Percentiles rank a stretch among this genome's conserved stretches.
These are phyloP conservation scores for Acrocalymma vagum DNA, from an alignment of 2,329 filamentous ascomycete species.

Conservation along the genomic window DNA sequence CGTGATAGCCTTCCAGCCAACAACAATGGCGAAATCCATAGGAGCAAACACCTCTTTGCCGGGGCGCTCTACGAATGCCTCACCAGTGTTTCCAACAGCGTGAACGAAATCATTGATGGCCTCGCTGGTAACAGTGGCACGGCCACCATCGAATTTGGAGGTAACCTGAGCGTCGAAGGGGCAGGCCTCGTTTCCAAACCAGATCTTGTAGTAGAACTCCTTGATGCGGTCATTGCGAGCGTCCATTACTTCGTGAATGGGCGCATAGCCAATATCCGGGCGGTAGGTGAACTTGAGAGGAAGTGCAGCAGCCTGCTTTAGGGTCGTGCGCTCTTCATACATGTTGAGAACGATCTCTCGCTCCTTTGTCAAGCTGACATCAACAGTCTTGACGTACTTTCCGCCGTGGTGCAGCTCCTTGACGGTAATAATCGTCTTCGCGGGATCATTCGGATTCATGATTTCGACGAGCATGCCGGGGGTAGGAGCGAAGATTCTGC, in stretches of 20 bases:
- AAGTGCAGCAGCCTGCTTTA: slow-evolving; percentile 82
- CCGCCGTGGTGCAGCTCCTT: slow-evolving; percentile 87
- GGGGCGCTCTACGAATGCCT: slow-evolving; percentile 94
- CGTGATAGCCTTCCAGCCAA: slow-evolving; percentile 98
- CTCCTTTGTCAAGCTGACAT: slow-evolving; percentile 77
- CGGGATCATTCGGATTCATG: slow-evolving; percentile 78
- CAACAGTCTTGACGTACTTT: slow-evolving; percentile 87
- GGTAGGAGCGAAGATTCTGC: slow-evolving; percentile 85
- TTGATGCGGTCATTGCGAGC: slow-evolving; percentile 97
- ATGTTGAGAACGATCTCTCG: slow-evolving; percentile 88
- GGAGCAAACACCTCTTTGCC: slow-evolving; percentile 94
- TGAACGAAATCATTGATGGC: slow-evolving; percentile 99
- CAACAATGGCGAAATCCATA: slow-evolving; percentile 99
- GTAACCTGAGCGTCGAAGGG: slow-evolving; percentile 87
- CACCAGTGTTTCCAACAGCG: slow-evolving; percentile 95
- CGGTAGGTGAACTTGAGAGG: slow-evolving; percentile 92
- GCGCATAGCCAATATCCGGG: slow-evolving; percentile 95
- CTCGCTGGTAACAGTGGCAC: slow-evolving; percentile 84
- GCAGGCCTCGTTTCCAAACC: slow-evolving; percentile 88
- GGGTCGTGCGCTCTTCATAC: slow-evolving; percentile 90
- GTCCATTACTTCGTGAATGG: slow-evolving; percentile 95
- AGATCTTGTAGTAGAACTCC: slow-evolving; percentile 98
- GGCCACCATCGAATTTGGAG: slow-evolving; percentile 88
- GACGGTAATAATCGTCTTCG: slow-evolving; percentile 84
- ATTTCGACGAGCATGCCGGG: slow-evolving; percentile 92